phyloP scores from a whole-genome alignment of 768 basidiomycete species.

The Lactifluus echinatus region DNA sequence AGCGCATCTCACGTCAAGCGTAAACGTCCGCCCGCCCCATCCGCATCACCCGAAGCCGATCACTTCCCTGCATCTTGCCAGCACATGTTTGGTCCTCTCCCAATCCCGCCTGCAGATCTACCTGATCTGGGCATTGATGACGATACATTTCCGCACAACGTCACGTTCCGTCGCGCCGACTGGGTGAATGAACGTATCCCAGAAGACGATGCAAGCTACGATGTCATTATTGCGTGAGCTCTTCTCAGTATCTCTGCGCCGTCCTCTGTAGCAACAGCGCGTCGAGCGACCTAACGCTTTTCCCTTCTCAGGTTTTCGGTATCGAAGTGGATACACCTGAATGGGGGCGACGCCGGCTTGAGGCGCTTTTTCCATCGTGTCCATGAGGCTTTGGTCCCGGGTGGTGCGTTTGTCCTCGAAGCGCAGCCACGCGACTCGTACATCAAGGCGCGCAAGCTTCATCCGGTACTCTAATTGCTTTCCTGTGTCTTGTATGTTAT shows the following conservation, averaged over 20 bases:
- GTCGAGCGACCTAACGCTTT: not conserved
- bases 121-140: constrained; percentile 21
- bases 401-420: constrained; percentile 69
- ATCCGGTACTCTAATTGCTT: constrained; percentile 34
- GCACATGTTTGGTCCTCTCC: constrained; percentile 67
- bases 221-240: constrained; percentile 72
- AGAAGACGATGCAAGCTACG: constrained; percentile 56
- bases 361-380: constrained; percentile 56
- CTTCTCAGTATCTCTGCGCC: not conserved
- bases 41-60: constrained; percentile 23
- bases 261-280: not conserved
- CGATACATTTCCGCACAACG: constrained; percentile 65
- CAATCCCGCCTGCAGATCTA: constrained; percentile 42
- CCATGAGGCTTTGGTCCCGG: constrained; percentile 44
- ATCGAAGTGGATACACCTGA: constrained; percentile 89
- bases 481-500: not conserved
- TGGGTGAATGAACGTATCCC: constrained; percentile 54
- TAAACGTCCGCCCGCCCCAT: constrained; percentile 4
- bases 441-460: constrained; percentile 63
- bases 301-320: constrained; percentile 56
- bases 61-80: constrained; percentile 76
- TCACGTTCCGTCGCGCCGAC: constrained; percentile 62
- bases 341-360: constrained; percentile 70
- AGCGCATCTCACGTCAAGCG: constrained; percentile 13
- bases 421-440: constrained; percentile 85